These are phyloP conservation scores for Thelonectria blattea DNA, from an alignment of 2,329 filamentous ascomycete genomes.

Conservation along the genomic window DNA sequence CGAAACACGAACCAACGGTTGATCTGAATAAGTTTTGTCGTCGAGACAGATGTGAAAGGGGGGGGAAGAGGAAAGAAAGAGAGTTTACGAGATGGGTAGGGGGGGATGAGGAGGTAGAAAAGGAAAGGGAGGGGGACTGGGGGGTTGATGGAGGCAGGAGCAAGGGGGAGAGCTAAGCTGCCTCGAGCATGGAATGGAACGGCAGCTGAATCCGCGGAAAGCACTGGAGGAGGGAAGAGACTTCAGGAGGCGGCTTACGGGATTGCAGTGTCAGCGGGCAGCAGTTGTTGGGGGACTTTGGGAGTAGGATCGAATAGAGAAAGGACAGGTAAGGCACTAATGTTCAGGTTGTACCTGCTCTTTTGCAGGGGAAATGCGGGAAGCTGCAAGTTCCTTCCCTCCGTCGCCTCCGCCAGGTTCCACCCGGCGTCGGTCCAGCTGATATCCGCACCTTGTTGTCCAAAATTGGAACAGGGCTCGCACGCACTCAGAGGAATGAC, in stretches of 20 bases:
- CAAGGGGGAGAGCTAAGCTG: background rate
- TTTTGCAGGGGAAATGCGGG: background rate
- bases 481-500: background rate
- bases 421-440: too few relatives aligned
- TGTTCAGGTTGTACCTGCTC: background rate
- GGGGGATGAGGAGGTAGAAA: conserved; percentile 8
- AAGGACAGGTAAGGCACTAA: background rate
- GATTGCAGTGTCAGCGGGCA: conserved; percentile 8
- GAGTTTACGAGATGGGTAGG: conserved; percentile 1
- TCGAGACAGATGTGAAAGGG: conserved; percentile 10
- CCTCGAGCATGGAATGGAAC: background rate
- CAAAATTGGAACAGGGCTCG: too few relatives aligned
- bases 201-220: conserved; percentile 10
- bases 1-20: conserved; percentile 15
- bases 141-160: background rate
- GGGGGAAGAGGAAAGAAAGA: background rate
- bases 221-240: background rate
- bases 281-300: conserved; percentile 8
- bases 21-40: conserved; percentile 9
- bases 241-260: conserved; percentile 1
- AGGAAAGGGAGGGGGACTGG: background rate
- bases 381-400: background rate
- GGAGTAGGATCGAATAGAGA: background rate
- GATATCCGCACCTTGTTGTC: too few relatives aligned
- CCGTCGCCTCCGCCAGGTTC: too few relatives aligned